Percentiles rank a stretch among this genome's conserved stretches.
Conservation (phyloP, 176 grass and related monocot species). For the Avena insularis region DNA sequence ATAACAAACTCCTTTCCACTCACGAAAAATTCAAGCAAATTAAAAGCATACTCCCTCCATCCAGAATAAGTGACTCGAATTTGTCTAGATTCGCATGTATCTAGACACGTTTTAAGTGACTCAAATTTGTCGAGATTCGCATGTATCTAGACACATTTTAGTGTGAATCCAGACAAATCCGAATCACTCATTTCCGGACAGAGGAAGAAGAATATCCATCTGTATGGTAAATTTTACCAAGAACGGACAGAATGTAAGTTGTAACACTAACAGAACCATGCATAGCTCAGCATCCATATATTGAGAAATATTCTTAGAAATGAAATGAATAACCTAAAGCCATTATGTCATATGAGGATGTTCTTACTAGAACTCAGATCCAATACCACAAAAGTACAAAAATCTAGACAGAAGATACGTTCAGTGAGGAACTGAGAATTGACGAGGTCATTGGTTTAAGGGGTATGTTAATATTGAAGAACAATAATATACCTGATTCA, state of each 20-base stretch:
- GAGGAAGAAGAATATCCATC: neutral
- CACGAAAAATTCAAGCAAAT: neutral
- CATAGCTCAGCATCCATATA: constrained; percentile 4
- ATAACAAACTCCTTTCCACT: neutral
- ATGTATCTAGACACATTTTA: no score
- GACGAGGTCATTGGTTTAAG: neutral
- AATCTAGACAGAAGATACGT: neutral
- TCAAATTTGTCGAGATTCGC: no score
- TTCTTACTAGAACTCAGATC: neutral
- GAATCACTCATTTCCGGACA: no score
- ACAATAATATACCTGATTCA: constrained; percentile 81
- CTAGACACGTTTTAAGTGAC: no score
- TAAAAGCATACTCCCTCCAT: neutral
- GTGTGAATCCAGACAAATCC: no score
- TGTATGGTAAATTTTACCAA: neutral
- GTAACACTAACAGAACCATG: constrained; percentile 18
- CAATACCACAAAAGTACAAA: neutral
- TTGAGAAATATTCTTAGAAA: constrained; percentile 2
- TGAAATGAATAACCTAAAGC: neutral
- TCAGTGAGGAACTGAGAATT: neutral
- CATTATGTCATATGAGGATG: neutral
- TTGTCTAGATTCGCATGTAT: no score
- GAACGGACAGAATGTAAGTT: neutral
- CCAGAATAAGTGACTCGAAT: no score
- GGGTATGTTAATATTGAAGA: neutral